These are phyloP conservation scores for Penicillium odoratum DNA, from an alignment of 495 filamentous ascomycete genomes.

Conservation along the genomic window DNA sequence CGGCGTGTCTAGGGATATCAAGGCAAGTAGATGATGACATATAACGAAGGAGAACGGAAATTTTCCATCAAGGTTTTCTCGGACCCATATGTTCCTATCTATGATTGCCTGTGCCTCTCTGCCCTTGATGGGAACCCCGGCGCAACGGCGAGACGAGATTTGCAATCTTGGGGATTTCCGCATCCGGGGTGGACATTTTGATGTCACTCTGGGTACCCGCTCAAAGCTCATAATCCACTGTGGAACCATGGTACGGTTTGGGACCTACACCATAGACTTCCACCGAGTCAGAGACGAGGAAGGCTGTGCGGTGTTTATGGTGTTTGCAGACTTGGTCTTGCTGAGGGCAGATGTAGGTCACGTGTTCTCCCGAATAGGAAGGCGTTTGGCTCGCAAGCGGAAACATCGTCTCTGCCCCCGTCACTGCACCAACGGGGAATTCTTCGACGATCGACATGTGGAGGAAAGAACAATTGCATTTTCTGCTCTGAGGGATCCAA, in stretches of 20 bases:
- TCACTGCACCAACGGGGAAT: slow-evolving; percentile 12
- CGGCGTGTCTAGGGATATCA: slow-evolving; percentile 13
- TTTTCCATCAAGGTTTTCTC: slow-evolving; percentile 2
- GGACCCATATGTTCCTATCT: slow-evolving; percentile 12
- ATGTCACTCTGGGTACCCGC: slow-evolving; percentile 25
- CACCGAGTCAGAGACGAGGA: slow-evolving; percentile 1
- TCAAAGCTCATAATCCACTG: slow-evolving; percentile 6
- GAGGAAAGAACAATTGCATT: slow-evolving; percentile 4
- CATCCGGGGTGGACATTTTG: slow-evolving; percentile 22
- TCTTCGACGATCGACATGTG: slow-evolving; percentile 6
- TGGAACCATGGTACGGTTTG: slow-evolving; percentile 4
- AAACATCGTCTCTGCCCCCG: slow-evolving; percentile 1
- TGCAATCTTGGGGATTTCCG: slow-evolving; percentile 19
- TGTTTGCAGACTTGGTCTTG: background rate
- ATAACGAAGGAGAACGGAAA: slow-evolving; percentile 8
- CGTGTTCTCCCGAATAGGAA: slow-evolving; percentile 24
- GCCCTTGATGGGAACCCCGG: slow-evolving; percentile 17
- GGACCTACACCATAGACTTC: background rate
- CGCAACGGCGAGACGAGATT: slow-evolving; percentile 13
- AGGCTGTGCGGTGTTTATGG: background rate
- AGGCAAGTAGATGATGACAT: slow-evolving; percentile 22
- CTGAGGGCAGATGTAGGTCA: slow-evolving; percentile 10
- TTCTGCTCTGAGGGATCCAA: background rate
- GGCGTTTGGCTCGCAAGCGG: slow-evolving; percentile 14
- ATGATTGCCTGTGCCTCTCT: slow-evolving; percentile 16